Percentiles rank a stretch among this genome's conserved stretches.
These are phyloP conservation scores for Fusarium cicatricum DNA, from an alignment of 2,329 filamentous ascomycete genomes.

Conservation along the genomic window DNA sequence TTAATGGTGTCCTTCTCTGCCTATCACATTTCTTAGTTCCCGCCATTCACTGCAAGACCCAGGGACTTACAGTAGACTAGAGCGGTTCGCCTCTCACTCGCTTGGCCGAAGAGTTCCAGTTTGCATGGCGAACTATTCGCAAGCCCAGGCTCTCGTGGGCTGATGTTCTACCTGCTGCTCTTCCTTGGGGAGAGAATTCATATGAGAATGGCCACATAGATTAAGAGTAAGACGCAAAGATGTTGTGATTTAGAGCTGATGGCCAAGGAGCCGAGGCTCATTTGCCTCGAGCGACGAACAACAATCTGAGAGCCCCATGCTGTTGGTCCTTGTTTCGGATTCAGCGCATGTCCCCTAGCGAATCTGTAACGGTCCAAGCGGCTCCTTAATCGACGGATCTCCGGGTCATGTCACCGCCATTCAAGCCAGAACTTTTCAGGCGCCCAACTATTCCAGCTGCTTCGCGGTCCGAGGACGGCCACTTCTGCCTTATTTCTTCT, in stretches of 20 bases:
- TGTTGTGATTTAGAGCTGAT: too few relatives aligned
- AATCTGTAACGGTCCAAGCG: neutral
- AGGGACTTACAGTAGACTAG: slow-evolving; percentile 14
- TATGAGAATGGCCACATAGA: neutral
- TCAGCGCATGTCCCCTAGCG: too few relatives aligned
- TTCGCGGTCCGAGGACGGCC: neutral
- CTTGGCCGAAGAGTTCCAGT: slow-evolving; percentile 21
- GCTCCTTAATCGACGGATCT: neutral
- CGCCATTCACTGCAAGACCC: slow-evolving; percentile 12
- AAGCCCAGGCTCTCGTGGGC: too few relatives aligned
- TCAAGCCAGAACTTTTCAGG: too few relatives aligned
- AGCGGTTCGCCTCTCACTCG: slow-evolving; percentile 18
- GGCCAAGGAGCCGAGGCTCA: too few relatives aligned
- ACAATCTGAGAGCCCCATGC: too few relatives aligned
- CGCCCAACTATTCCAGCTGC: too few relatives aligned
- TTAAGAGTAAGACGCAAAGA: slow-evolving; percentile 20
- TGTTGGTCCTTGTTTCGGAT: too few relatives aligned
- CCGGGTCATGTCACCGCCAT: neutral
- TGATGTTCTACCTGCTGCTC: slow-evolving; percentile 19
- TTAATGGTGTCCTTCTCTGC: slow-evolving; percentile 37
- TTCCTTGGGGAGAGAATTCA: neutral
- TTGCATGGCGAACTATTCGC: slow-evolving; percentile 26
- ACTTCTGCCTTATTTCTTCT: neutral
- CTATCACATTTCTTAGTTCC: slow-evolving; percentile 28
- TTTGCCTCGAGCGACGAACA: too few relatives aligned